Evolutionary conservation across 768 basidiomycete species (phyloP), one percentile per base, ranked within the genome.

Genomic region (Pisolithus microcarpus): DNA sequence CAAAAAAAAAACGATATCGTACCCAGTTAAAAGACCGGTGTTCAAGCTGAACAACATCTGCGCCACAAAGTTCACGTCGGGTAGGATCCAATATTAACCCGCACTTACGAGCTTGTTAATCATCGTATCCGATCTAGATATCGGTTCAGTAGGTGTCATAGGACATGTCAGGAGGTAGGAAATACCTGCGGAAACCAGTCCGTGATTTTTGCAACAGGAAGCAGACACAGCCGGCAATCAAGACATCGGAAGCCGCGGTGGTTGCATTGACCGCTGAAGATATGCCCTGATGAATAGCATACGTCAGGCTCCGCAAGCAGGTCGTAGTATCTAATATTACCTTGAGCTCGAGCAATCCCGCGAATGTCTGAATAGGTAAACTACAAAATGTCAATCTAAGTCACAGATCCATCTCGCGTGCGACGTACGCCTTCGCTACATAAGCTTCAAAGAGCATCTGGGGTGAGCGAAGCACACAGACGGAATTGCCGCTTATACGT

Each of bases 1-100:
- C 5, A 21, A 36, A 31, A n/a, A 44, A 28, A n/a, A 36, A 44
- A 28, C 24, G n/a, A 5, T 48, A 18, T 52, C 62, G 10, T 9
- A 62, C 62, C 62, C 75, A 10, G 66, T 68, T 42, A 66, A 46
- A 13, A 68, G 60, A 45, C 65, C 61, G 1, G 62, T 68, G 48
- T 78, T 80, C 49, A 81, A 70, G 38, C 74, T 72, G 59, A 78
- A 82, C n/a, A 80, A 19, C 38, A 79, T 80, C 76, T 64, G 42
- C n/a, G 42, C n/a, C 36, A 26, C 26, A 7, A 5, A 40, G 30
- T 15, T 56, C 42, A 46, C 18, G 39, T 23, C 15, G 13, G 42
- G 5, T 0, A 4, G 38, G 7, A 13, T 7, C 7, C 1, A n/a
- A 4, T 6, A 10, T 9, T 5, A 21, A 38, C 6, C 23, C 38